phyloP scores from a whole-genome alignment of 2,329 filamentous ascomycete species.

The Pyricularia pennisetigena region DNA sequence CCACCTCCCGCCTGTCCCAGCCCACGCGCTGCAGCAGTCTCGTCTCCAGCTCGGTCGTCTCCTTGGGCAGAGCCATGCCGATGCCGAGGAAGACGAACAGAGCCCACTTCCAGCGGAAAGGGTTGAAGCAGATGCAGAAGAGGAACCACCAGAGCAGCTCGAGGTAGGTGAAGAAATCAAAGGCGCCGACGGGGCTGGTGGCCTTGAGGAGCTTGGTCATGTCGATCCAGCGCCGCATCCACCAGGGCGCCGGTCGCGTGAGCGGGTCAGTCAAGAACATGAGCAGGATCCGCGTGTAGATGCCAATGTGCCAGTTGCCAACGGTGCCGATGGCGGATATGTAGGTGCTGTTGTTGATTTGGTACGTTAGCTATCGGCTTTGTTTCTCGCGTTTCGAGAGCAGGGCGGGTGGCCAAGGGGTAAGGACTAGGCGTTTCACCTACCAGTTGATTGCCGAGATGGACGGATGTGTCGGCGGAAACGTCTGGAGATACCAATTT shows the following conservation, averaged over 20 bases:
- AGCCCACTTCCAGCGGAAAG: conserved; percentile 87
- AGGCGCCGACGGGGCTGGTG: conserved; percentile 61
- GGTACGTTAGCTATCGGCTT: not conserved
- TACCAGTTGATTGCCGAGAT: conserved; percentile 66
- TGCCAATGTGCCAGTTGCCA: conserved; percentile 82
- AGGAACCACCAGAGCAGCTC: conserved; percentile 80
- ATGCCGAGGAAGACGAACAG: conserved; percentile 73
- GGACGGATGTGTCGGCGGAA: conserved; percentile 63
- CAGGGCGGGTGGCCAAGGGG: not conserved
- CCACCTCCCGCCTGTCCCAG: conserved; percentile 1
- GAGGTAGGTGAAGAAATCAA: conserved; percentile 84
- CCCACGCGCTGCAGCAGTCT: not conserved
- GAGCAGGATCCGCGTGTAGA: conserved; percentile 75
- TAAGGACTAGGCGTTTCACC: not conserved
- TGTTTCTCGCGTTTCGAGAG: not conserved
- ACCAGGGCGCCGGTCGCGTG: conserved; percentile 57
- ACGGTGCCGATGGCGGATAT: conserved; percentile 72
- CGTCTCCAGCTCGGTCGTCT: conserved; percentile 57
- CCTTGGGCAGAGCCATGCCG: conserved; percentile 54
- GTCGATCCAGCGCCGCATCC: conserved; percentile 83
- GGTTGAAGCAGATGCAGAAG: conserved; percentile 70
- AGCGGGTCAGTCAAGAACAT: conserved; percentile 80
- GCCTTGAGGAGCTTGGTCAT: conserved; percentile 66
- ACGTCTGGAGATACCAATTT: conserved; percentile 84
- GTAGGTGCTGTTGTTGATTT: conserved; percentile 52